These are phyloP conservation scores for Heterobasidion annosum DNA, from an alignment of 1,284 basidiomycete species.

Conservation along the genomic window DNA sequence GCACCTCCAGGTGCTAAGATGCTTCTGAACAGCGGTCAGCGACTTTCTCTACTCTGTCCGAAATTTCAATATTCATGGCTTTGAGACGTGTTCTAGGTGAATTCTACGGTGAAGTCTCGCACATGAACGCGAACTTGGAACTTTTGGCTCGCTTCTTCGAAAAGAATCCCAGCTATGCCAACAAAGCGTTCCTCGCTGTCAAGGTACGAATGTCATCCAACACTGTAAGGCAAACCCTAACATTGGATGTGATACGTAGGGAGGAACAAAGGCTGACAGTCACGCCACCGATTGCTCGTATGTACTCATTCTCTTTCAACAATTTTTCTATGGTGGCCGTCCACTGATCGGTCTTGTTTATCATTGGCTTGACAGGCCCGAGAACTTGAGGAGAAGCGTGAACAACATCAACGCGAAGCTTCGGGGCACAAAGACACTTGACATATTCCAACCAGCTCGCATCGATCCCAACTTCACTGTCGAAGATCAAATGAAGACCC, in stretches of 20 bases:
- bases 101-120: slow-evolving; percentile 23
- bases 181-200: slow-evolving; percentile 30
- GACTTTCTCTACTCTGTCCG: neutral
- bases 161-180: slow-evolving; percentile 34
- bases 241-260: too few relatives aligned
- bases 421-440: slow-evolving; percentile 23
- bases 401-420: slow-evolving; percentile 17
- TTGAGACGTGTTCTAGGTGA: slow-evolving; percentile 13
- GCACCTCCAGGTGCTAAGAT: slow-evolving; percentile 28
- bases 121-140: slow-evolving; percentile 21
- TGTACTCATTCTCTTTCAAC: neutral
- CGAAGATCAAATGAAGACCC: neutral
- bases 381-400: slow-evolving; percentile 23
- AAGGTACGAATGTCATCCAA: slow-evolving; percentile 10
- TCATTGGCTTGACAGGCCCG: slow-evolving; percentile 13
- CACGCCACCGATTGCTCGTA: slow-evolving; percentile 2
- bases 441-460: slow-evolving; percentile 23
- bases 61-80: neutral
- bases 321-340: neutral
- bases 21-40: slow-evolving; percentile 11
- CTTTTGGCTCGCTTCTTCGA: slow-evolving; percentile 25
- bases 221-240: neutral
- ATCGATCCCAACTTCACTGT: slow-evolving; percentile 5
- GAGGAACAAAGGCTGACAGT: neutral
- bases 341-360: neutral